Evolutionary conservation across 345 rosid species (phyloP).

Genomic region (Triadica sebifera): DNA sequence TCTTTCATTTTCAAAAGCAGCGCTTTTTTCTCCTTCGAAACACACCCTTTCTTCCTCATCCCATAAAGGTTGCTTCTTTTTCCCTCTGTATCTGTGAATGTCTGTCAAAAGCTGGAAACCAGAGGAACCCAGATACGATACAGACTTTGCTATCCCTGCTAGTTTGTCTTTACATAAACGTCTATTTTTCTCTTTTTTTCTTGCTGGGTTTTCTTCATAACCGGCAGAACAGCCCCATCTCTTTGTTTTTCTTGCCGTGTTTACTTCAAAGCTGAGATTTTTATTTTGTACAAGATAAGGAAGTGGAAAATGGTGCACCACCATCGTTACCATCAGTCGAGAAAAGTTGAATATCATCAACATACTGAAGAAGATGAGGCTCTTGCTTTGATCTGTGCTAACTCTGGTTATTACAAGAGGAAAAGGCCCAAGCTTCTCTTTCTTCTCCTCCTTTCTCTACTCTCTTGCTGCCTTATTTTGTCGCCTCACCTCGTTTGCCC

Average conservation of each 20-base stretch:
- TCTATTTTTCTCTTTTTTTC: background rate
- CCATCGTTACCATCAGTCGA: slow-evolving; percentile 46
- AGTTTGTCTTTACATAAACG: background rate
- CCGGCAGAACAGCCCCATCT: background rate
- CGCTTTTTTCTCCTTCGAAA: too few species aligned
- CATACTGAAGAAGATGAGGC: slow-evolving; percentile 41
- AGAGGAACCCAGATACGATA: too few species aligned
- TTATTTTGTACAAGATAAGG: background rate
- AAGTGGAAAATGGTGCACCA: slow-evolving; percentile 35
- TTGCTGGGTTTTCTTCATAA: background rate
- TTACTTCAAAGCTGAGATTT: background rate
- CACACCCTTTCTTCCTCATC: too few species aligned
- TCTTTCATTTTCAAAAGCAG: slow-evolving; percentile 1
- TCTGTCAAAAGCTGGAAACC: background rate
- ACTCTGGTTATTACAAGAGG: slow-evolving; percentile 39
- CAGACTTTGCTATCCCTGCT: background rate
- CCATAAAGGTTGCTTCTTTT: background rate
- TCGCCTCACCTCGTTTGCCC: slow-evolving; percentile 49
- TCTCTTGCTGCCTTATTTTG: slow-evolving; percentile 59
- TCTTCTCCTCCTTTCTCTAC: slow-evolving; percentile 56
- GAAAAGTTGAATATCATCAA: slow-evolving; percentile 40
- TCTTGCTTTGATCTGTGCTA: slow-evolving; percentile 32
- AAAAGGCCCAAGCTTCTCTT: slow-evolving; percentile 57
- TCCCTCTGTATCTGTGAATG: background rate
- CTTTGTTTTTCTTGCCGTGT: background rate